Evolutionary conservation across 2,329 filamentous ascomycete species (phyloP).

Genomic region (Colletotrichum godetiae): DNA sequence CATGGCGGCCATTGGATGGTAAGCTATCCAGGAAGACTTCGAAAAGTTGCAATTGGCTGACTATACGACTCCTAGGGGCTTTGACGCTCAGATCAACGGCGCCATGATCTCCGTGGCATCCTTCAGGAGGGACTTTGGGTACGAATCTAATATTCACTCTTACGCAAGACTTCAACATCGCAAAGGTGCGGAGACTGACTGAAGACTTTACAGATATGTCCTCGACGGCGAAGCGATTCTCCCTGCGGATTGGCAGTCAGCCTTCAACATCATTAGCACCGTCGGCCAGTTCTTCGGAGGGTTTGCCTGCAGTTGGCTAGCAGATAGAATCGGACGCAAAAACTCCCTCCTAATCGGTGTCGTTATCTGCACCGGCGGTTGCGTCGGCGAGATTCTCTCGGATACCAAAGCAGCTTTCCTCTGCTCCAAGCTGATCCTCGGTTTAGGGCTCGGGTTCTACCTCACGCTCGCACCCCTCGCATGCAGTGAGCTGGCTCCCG

Average conservation of each 20-base stretch:
- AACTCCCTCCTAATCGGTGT: slow-evolving; percentile 57
- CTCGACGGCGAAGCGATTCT: slow-evolving; percentile 24
- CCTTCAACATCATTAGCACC: slow-evolving; percentile 63
- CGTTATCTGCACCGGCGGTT: slow-evolving; percentile 58
- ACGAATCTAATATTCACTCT: slow-evolving; percentile 52
- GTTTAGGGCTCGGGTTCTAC: slow-evolving; percentile 69
- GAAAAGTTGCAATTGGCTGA: slow-evolving; percentile 44
- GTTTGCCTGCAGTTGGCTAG: slow-evolving; percentile 59
- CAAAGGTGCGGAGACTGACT: slow-evolving; percentile 10
- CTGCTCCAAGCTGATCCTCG: slow-evolving; percentile 70
- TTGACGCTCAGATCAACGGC: slow-evolving; percentile 73
- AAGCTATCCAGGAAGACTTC: slow-evolving; percentile 55
- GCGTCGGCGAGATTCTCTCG: slow-evolving; percentile 73
- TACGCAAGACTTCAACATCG: too few species aligned
- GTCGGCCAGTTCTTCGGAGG: slow-evolving; percentile 68
- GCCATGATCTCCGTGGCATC: slow-evolving; percentile 69
- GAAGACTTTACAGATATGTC: background rate
- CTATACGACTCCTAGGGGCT: slow-evolving; percentile 67
- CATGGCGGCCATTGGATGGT: slow-evolving; percentile 62
- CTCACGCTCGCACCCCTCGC: slow-evolving; percentile 69
- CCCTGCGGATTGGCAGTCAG: slow-evolving; percentile 57
- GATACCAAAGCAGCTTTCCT: slow-evolving; percentile 64
- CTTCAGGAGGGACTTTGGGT: slow-evolving; percentile 67
- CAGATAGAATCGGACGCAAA: slow-evolving; percentile 58
- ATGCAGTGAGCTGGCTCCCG: slow-evolving; percentile 69